These are phyloP conservation scores for Pleurotus tuoliensis DNA, from an alignment of 768 basidiomycete species.

Conservation along the genomic window DNA sequence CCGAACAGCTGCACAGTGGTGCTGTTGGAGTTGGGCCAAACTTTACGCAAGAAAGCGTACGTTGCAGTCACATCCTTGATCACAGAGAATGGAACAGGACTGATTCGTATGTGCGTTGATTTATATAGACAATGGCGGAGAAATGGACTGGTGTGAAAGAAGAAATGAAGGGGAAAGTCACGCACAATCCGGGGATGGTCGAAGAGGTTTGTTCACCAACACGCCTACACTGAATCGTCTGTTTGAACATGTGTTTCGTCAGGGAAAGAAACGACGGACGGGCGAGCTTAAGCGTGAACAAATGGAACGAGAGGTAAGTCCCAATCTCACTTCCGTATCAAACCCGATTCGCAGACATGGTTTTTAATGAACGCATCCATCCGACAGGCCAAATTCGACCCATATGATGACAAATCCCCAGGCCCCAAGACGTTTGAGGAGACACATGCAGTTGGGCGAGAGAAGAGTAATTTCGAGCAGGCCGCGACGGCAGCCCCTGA, in stretches of 20 bases:
- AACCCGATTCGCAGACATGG: too few species aligned
- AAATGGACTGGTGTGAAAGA: constrained; percentile 30
- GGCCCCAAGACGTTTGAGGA: background rate
- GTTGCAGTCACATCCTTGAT: constrained; percentile 6
- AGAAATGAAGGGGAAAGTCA: constrained; percentile 28
- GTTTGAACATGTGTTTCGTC: background rate
- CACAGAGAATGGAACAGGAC: background rate
- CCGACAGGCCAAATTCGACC: too few species aligned
- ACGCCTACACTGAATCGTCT: background rate
- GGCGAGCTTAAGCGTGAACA: background rate
- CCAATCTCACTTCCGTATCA: too few species aligned
- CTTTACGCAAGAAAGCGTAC: constrained; percentile 29
- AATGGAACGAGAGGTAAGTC: background rate
- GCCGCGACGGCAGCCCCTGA: constrained; percentile 26
- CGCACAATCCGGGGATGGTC: constrained; percentile 1
- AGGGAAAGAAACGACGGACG: constrained; percentile 4
- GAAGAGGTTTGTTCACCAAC: background rate
- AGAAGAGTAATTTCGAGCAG: constrained; percentile 16
- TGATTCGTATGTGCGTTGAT: background rate
- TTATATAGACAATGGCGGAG: constrained; percentile 23
- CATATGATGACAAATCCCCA: too few species aligned
- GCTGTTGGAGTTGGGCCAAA: constrained; percentile 41
- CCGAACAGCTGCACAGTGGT: constrained; percentile 41
- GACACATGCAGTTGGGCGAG: background rate
- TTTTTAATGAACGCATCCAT: too few species aligned